Evolutionary conservation across 345 rosid species (phyloP).

Genomic region (Raphanus raphanistrum): DNA sequence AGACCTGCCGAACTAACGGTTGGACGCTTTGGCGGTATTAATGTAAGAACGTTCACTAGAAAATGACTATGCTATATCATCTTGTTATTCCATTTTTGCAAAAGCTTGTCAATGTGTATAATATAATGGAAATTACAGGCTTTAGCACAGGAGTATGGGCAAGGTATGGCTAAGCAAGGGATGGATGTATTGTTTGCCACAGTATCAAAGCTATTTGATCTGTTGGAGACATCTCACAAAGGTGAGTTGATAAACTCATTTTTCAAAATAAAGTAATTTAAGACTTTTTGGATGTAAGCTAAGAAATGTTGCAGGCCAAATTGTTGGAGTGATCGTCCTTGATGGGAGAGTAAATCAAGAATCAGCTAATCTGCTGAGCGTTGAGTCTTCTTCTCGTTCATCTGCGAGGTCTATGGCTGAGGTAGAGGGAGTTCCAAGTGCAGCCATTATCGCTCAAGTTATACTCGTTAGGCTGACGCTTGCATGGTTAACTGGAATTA

Average conservation of each 20-base stretch:
- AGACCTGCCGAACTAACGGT: conserved; percentile 69
- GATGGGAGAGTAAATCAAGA: conserved; percentile 49
- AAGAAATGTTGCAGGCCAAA: conserved; percentile 59
- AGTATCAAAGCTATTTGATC: conserved; percentile 60
- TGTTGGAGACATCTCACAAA: conserved; percentile 65
- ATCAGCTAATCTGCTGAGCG: conserved; percentile 48
- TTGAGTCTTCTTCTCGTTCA: conserved; percentile 47
- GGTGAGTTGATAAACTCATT: conserved; percentile 43
- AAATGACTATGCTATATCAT: conserved; percentile 6
- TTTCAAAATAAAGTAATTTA: neutral
- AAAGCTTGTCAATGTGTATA: neutral
- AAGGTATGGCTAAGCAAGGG: conserved; percentile 57
- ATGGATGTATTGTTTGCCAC: conserved; percentile 56
- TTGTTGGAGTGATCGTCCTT: conserved; percentile 73
- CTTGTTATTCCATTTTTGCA: conserved; percentile 1
- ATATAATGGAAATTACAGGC: conserved; percentile 44
- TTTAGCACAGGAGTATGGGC: conserved; percentile 63
- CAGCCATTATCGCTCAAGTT: conserved; percentile 40
- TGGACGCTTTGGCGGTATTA: conserved; percentile 71
- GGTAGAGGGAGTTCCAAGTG: conserved; percentile 32
- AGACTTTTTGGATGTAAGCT: conserved; percentile 1
- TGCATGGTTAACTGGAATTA: conserved; percentile 91
- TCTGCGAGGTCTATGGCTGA: conserved; percentile 73
- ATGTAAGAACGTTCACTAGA: conserved; percentile 43
- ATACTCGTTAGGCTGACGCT: conserved; percentile 78